Conservation (phyloP, 108 stramenopile genomes). For the Cyclotella sp. region DNA sequence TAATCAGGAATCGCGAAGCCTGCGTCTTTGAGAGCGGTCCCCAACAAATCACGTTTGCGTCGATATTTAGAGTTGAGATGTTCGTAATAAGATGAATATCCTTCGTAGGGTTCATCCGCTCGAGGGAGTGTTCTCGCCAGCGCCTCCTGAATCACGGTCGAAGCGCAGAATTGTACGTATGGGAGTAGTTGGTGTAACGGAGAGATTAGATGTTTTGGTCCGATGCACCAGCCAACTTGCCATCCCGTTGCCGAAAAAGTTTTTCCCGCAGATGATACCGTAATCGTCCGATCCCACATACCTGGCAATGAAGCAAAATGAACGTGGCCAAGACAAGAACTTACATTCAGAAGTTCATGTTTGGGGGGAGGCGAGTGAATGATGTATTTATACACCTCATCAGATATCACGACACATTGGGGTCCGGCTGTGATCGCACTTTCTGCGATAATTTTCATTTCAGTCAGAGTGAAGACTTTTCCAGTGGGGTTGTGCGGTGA, state of each 20-base stretch:
- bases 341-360: conserved; percentile 11
- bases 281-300: conserved; percentile 94
- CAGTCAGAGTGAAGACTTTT: conserved; percentile 90
- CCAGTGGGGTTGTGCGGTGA: conserved; percentile 99
- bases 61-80: conserved; percentile 80
- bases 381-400: conserved; percentile 99
- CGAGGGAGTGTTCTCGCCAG: conserved; percentile 77
- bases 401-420: conserved; percentile 84
- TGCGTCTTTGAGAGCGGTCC: conserved; percentile 58
- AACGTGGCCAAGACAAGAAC: conserved; percentile 77
- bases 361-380: conserved; percentile 82
- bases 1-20: conserved; percentile 88
- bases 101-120: conserved; percentile 90
- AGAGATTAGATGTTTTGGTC: conserved; percentile 78
- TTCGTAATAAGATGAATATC: conserved; percentile 75
- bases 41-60: conserved; percentile 87
- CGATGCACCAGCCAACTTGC: conserved; percentile 99
- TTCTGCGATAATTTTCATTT: conserved; percentile 91
- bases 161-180: conserved; percentile 97
- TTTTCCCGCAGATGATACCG: conserved; percentile 98
- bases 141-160: conserved; percentile 94
- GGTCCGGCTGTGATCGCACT: conserved; percentile 75
- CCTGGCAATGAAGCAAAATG: conserved; percentile 87
- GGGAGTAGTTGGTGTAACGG: conserved; percentile 82
- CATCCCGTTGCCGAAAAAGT: conserved; percentile 99